A percentile compares a stretch with the other conserved stretches of the same genome.
Conservation (phyloP, 2,329 filamentous ascomycete species). For the Chrysoporthe austroafricana region DNA sequence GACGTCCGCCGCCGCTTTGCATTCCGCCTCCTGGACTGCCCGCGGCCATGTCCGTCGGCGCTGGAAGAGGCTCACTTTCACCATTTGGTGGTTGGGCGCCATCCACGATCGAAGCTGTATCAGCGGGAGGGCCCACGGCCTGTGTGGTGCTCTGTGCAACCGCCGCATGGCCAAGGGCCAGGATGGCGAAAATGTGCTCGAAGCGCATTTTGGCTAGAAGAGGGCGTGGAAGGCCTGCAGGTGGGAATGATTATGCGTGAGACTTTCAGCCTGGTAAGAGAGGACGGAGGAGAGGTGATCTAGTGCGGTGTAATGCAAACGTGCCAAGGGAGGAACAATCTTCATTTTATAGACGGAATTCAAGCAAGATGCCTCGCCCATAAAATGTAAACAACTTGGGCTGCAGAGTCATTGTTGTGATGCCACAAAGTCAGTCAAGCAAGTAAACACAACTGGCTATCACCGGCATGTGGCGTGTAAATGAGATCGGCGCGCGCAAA, state of each 20-base stretch:
- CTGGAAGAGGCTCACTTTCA: no score
- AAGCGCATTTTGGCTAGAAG: not conserved
- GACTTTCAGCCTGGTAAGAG: not conserved
- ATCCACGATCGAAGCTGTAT: no score
- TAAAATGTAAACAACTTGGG: not conserved
- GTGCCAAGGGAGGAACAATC: not conserved
- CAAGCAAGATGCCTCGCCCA: not conserved
- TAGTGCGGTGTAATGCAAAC: not conserved
- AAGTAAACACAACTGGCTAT: not conserved
- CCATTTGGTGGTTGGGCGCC: no score
- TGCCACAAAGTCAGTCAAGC: not conserved
- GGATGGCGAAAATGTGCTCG: slow-evolving; percentile 1
- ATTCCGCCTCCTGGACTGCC: no score
- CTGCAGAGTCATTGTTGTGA: not conserved
- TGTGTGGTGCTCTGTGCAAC: not conserved
- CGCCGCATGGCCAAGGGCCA: slow-evolving; percentile 8
- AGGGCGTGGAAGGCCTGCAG: not conserved
- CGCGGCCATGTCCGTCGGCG: no score
- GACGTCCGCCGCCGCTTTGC: no score
- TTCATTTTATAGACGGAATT: not conserved
- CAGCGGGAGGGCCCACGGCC: not conserved
- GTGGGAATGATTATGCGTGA: not conserved
- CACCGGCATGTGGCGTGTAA: slow-evolving; percentile 7
- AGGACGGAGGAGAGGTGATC: not conserved
- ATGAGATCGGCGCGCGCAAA: not conserved